These are phyloP conservation scores for Viridothelium virens DNA, from an alignment of 495 filamentous ascomycete species.

Conservation along the genomic window DNA sequence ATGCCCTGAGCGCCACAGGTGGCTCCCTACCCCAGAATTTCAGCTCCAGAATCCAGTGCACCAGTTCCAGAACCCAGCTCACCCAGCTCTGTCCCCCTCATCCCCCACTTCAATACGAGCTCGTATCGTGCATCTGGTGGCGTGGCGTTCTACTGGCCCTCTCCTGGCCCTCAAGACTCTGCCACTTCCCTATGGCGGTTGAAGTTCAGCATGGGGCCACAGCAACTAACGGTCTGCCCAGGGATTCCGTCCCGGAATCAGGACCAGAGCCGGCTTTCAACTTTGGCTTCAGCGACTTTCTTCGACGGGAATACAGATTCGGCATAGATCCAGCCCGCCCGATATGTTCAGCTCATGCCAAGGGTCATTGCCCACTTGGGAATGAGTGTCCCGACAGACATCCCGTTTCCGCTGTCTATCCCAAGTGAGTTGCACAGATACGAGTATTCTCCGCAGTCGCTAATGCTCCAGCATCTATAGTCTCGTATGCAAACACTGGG, in stretches of 20 bases:
- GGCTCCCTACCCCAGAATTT: no score
- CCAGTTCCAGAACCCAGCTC: no score
- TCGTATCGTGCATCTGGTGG: no score
- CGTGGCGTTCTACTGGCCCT: no score
- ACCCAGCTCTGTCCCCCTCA: no score
- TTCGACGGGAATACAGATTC: constrained; percentile 57
- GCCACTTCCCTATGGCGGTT: background rate
- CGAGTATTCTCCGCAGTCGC: background rate
- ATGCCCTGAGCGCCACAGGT: background rate
- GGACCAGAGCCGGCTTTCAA: constrained; percentile 20
- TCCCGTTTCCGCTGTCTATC: constrained; percentile 14
- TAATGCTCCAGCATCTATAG: constrained; percentile 26
- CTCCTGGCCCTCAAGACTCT: background rate
- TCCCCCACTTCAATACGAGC: no score
- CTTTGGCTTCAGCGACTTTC: constrained; percentile 36
- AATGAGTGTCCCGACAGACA: constrained; percentile 58
- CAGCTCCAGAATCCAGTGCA: no score
- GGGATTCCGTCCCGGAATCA: constrained; percentile 20
- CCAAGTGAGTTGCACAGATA: background rate
- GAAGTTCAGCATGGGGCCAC: background rate
- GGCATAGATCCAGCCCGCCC: constrained; percentile 62
- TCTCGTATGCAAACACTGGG: constrained; percentile 97
- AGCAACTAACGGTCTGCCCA: background rate
- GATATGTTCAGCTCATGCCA: constrained; percentile 70
- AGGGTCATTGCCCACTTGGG: constrained; percentile 72